These are phyloP conservation scores for Trichoderma harzianum DNA, from an alignment of 2,329 filamentous ascomycete species.

Conservation along the genomic window DNA sequence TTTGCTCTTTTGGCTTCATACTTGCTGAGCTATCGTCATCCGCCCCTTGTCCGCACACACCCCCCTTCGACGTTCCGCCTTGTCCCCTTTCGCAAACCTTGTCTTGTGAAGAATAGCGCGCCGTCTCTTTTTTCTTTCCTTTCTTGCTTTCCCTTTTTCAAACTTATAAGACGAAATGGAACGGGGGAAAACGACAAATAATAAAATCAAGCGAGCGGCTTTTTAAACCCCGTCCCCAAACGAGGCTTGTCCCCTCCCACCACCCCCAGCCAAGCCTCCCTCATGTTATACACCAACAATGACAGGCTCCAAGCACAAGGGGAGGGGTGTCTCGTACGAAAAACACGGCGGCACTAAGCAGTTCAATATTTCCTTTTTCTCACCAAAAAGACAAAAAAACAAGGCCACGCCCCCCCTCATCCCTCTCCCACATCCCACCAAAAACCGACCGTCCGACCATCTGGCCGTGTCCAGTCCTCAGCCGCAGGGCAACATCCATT, in stretches of 20 bases:
- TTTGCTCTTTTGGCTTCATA: neutral
- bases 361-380: neutral
- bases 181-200: neutral
- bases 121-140: neutral
- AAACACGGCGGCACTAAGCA: neutral
- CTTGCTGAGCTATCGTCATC: neutral
- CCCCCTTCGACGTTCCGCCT: neutral
- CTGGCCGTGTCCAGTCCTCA: neutral
- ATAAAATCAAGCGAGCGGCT: neutral
- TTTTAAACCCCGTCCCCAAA: neutral
- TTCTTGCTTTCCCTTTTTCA: neutral
- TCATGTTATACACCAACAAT: neutral
- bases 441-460: slow-evolving; percentile 8
- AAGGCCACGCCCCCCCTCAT: neutral
- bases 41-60: neutral
- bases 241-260: neutral
- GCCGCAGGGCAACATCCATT: slow-evolving; percentile 1
- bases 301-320: neutral
- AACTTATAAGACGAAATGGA: neutral
- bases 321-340: neutral
- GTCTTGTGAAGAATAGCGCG: neutral
- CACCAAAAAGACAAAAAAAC: neutral
- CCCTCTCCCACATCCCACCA: neutral
- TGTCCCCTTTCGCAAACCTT: neutral
- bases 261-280: neutral